Base-by-base conservation (phyloP, 139 green algal species). In the Micractinium conductrix region DNA sequence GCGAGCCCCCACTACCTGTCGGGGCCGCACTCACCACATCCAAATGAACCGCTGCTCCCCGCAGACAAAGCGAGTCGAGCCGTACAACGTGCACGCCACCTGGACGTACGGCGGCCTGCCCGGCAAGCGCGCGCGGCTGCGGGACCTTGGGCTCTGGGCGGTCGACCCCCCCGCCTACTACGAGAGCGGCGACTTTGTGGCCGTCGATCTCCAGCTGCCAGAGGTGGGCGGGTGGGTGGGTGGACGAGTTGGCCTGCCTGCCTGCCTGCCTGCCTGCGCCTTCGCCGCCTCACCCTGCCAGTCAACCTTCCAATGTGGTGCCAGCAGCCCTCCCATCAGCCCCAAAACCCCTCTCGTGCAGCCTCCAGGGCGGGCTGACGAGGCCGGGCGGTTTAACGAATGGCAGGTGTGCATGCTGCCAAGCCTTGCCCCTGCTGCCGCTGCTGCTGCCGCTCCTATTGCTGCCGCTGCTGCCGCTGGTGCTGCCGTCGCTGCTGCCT, bases 51-150 rank as follows among this genome's bases (percentile, higher is more conserved):
- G 22, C 17, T 37, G 42, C 37, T 26, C 26, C 44, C 38, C 42
- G n/a, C 73, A 79, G 73, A 45, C 43, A 3, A 42, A 79, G 73
- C 10, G 24, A 1, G 73, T 79, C 45, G 73, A 67, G 73, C 73
- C 44, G 28, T 79, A 79, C 44, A 37, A 22, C 42, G 78, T 81
- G 42, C 78, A 86, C 43, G 75, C 58, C 63, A 87, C 78, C 22
- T 71, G 84, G 73, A 86, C 85, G 45, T 83, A 78, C 83, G 88
- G 88, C 71, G 71, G 78, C 26, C 43, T 62, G 43, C 63, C 26
- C 24, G 78, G 78, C 55, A 83, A 83, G 42, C 43, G 43, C 16
- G 60, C 78, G 16, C 78, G 78, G 69, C 81, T 90, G 83, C 67
- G 87, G 40, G 83, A 88, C 60, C 78, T 81, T 30, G 75, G 37